Conservation (phyloP, 106 monocot genomes). For the Gastrodia elata region DNA sequence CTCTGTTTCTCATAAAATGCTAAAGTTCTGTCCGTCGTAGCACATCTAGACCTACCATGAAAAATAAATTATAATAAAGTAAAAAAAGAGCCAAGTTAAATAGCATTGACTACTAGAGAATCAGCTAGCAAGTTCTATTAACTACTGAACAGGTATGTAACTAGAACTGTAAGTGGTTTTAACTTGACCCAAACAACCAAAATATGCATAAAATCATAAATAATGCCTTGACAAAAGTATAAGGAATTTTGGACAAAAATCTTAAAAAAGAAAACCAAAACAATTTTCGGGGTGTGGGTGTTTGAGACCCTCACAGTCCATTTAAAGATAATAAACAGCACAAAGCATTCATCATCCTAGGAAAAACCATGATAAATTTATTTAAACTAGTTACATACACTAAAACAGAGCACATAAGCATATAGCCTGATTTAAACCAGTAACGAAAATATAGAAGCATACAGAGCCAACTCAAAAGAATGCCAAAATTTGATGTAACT, state of each 20-base stretch:
- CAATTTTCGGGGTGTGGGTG: neutral
- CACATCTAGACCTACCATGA: conserved; percentile 49
- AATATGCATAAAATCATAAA: neutral
- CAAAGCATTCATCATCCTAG: neutral
- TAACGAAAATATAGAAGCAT: neutral
- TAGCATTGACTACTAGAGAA: neutral
- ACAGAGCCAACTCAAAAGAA: neutral
- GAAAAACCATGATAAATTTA: neutral
- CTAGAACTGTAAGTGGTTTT: neutral
- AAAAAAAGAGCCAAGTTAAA: neutral
- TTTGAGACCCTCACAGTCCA: neutral
- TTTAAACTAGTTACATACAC: neutral
- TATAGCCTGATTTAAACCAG: neutral
- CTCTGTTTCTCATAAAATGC: conserved; percentile 61
- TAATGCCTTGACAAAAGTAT: neutral
- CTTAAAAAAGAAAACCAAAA: neutral
- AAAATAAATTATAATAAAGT: neutral
- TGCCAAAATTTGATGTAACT: neutral
- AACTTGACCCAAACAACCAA: neutral
- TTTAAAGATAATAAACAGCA: neutral
- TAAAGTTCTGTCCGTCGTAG: conserved; percentile 51
- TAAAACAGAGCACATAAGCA: neutral
- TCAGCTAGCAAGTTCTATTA: neutral
- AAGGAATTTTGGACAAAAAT: neutral
- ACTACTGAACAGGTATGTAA: neutral